A percentile compares a stretch with the other conserved stretches of the same genome.
These are phyloP conservation scores for Candida ponderosae DNA, from an alignment of 805 yeast species.

Conservation along the genomic window DNA sequence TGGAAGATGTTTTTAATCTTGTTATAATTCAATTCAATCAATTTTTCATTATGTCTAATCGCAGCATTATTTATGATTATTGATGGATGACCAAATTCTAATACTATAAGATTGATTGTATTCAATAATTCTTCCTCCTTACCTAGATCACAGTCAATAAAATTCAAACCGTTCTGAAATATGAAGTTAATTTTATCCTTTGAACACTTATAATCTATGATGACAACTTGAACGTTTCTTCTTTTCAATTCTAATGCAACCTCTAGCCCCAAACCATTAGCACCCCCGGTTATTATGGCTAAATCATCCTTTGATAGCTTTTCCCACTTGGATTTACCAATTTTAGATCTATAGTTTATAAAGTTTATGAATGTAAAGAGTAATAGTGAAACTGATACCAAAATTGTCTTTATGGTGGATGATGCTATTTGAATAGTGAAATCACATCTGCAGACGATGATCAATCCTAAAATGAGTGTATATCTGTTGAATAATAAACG, in stretches of 20 bases:
- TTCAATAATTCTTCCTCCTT: conserved; percentile 31
- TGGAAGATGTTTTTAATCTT: conserved; percentile 52
- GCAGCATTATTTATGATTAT: conserved; percentile 83
- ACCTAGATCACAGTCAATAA: conserved; percentile 63
- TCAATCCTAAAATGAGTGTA: no score
- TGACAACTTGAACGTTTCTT: conserved; percentile 14
- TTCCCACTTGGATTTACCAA: conserved; percentile 6
- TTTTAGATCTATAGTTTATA: no score
- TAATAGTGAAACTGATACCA: no score
- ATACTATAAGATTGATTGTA: conserved; percentile 30
- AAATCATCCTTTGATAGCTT: conserved; percentile 7
- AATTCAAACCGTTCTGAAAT: conserved; percentile 29
- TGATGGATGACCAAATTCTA: conserved; percentile 45
- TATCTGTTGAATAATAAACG: no score
- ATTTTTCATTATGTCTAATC: conserved; percentile 42
- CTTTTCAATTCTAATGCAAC: conserved; percentile 12
- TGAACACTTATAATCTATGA: conserved; percentile 15
- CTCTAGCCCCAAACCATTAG: conserved; percentile 27
- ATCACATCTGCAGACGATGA: no score
- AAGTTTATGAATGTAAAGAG: no score
- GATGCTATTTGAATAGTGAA: no score
- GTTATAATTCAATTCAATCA: conserved; percentile 39
- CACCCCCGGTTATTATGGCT: conserved; percentile 30
- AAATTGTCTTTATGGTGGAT: no score
- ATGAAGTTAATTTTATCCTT: background rate